Percentiles rank a stretch among this genome's conserved stretches.
Conservation (phyloP, 495 filamentous ascomycete genomes). For the Physcia stellaris region DNA sequence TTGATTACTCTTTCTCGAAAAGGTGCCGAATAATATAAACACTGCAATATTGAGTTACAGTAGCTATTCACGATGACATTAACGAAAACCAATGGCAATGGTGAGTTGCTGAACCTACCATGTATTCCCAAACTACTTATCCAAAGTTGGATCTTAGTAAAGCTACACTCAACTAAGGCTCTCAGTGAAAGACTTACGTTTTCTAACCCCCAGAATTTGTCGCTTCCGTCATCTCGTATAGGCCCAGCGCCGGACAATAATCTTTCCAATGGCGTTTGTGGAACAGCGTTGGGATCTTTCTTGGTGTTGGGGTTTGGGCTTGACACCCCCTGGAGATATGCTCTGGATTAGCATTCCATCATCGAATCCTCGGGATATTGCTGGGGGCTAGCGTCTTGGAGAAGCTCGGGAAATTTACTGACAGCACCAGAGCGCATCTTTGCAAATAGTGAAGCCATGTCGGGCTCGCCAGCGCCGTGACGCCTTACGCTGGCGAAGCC, state of each 20-base stretch:
- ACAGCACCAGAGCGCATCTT: constrained; percentile 23
- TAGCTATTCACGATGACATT: constrained; percentile 58
- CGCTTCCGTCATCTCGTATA: constrained; percentile 73
- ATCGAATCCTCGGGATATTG: background rate
- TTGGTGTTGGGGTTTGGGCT: no score
- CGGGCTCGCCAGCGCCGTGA: no score
- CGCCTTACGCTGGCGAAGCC: no score
- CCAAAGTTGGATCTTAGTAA: constrained; percentile 11
- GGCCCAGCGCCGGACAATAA: constrained; percentile 67
- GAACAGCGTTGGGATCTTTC: constrained; percentile 55
- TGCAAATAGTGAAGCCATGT: constrained; percentile 29
- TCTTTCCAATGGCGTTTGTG: constrained; percentile 71
- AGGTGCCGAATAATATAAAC: constrained; percentile 85
- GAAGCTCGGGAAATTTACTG: no score
- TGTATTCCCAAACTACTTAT: constrained; percentile 79
- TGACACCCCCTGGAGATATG: no score
- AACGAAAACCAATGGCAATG: no score
- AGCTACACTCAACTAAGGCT: constrained; percentile 8
- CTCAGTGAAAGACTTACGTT: constrained; percentile 52
- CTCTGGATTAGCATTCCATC: no score
- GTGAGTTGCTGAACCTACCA: constrained; percentile 60
- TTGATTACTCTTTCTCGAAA: constrained; percentile 93
- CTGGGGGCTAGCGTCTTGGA: no score
- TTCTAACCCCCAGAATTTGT: constrained; percentile 97
- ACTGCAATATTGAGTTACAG: constrained; percentile 95